A percentile compares a stretch with the other conserved stretches of the same genome.
Evolutionary conservation across 2,329 filamentous ascomycete genomes (phyloP).

Genomic region (Colletotrichum australisinense): DNA sequence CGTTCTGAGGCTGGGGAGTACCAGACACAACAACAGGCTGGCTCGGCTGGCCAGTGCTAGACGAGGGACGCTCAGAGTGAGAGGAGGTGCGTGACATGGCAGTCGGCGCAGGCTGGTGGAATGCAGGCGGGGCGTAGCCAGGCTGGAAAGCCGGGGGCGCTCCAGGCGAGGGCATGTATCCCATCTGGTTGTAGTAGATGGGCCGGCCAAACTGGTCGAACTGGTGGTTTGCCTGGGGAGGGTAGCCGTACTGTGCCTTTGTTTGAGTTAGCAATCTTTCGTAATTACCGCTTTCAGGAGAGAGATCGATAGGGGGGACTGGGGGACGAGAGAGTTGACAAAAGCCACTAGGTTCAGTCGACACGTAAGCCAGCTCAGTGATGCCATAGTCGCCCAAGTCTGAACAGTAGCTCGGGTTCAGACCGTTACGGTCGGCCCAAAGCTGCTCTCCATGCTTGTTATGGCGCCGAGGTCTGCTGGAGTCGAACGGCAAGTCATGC

Average conservation of each 20-base stretch:
- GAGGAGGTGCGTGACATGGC: slow-evolving; percentile 88
- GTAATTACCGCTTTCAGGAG: slow-evolving; percentile 77
- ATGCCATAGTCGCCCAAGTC: slow-evolving; percentile 37
- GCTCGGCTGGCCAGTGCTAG: slow-evolving; percentile 72
- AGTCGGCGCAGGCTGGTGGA: slow-evolving; percentile 55
- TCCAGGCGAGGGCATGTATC: slow-evolving; percentile 57
- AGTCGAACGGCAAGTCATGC: slow-evolving; percentile 45
- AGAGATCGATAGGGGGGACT: slow-evolving; percentile 65
- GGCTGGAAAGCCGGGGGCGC: slow-evolving; percentile 55
- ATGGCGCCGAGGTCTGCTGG: slow-evolving; percentile 52
- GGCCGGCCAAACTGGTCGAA: slow-evolving; percentile 54
- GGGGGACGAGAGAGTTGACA: slow-evolving; percentile 12
- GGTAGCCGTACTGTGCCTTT: slow-evolving; percentile 73
- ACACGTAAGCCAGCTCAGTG: slow-evolving; percentile 42
- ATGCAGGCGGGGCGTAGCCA: slow-evolving; percentile 55
- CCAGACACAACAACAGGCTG: slow-evolving; percentile 71
- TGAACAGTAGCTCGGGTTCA: slow-evolving; percentile 19
- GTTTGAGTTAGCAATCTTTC: slow-evolving; percentile 78
- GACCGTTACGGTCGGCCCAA: slow-evolving; percentile 38
- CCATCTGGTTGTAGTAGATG: slow-evolving; percentile 57
- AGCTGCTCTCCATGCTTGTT: slow-evolving; percentile 58
- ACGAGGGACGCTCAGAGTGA: slow-evolving; percentile 74
- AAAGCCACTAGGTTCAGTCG: slow-evolving; percentile 6
- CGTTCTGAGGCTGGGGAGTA: slow-evolving; percentile 71
- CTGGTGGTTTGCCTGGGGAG: slow-evolving; percentile 51